A percentile compares a stretch with the other conserved stretches of the same genome.
phyloP scores from a whole-genome alignment of 176 grass and related monocot species.

The Echinochloa phyllopogon region DNA sequence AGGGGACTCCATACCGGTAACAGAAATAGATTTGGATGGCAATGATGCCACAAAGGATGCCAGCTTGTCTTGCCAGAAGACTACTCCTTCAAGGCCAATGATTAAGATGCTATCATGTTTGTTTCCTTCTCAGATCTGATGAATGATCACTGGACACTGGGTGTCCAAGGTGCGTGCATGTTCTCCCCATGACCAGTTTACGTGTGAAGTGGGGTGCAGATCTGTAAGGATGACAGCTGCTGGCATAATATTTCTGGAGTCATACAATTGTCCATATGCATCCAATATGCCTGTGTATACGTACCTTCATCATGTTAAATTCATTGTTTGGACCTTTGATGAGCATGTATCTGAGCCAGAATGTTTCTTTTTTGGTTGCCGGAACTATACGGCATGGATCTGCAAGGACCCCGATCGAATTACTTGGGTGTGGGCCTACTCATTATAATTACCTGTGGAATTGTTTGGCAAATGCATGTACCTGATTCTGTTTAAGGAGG shows the following conservation, averaged over 20 bases:
- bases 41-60: conserved; percentile 40
- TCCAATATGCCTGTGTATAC: not conserved
- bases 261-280: not conserved
- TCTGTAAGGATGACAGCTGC: not conserved
- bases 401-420: too few relatives aligned
- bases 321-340: conserved; percentile 2
- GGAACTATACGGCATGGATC: too few relatives aligned
- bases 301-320: not conserved
- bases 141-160: not conserved
- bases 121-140: conserved; percentile 52
- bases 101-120: conserved; percentile 59
- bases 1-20: conserved; percentile 45
- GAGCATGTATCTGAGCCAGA: not conserved
- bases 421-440: too few relatives aligned
- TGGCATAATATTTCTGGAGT: not conserved
- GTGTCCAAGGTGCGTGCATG: not conserved
- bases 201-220: not conserved
- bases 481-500: not conserved
- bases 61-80: conserved; percentile 45
- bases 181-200: not conserved
- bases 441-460: not conserved
- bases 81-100: conserved; percentile 31
- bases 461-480: not conserved
- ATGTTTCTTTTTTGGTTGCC: too few relatives aligned
- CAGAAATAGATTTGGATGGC: conserved; percentile 65